phyloP scores from a whole-genome alignment of 441 rosid genomes.

The Jatropha multifida region DNA sequence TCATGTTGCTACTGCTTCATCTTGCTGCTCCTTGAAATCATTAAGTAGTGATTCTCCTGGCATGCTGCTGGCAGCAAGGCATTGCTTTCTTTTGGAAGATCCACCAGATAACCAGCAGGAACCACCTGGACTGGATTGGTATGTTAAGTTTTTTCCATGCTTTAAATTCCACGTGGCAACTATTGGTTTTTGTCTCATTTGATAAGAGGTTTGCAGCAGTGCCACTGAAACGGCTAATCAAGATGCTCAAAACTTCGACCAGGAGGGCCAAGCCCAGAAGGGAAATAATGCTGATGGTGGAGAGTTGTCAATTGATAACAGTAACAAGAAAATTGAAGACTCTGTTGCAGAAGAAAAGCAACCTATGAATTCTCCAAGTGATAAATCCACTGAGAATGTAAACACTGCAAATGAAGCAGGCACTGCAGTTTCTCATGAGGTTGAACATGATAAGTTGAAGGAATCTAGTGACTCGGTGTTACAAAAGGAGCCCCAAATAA shows the following conservation, averaged over 20 bases:
- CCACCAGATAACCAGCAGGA: conserved; percentile 70
- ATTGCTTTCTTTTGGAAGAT: conserved; percentile 91
- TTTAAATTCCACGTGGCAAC: conserved; percentile 14
- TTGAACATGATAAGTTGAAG: conserved; percentile 36
- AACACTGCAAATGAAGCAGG: conserved; percentile 29
- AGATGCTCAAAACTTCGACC: conserved; percentile 42
- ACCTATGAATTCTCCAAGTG: conserved; percentile 33
- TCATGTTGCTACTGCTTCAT: conserved; percentile 72
- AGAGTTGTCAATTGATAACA: conserved; percentile 35
- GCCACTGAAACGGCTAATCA: conserved; percentile 40
- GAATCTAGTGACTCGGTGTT: conserved; percentile 33
- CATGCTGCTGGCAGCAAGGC: conserved; percentile 71
- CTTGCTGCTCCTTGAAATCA: conserved; percentile 66
- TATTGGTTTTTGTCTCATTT: conserved; percentile 39
- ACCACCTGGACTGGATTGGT: conserved; percentile 54
- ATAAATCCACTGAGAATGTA: conserved; percentile 27
- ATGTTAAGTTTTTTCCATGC: conserved; percentile 21
- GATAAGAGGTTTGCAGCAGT: conserved; percentile 50
- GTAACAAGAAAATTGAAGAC: conserved; percentile 35
- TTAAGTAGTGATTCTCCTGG: conserved; percentile 55
- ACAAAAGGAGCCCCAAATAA: conserved; percentile 32
- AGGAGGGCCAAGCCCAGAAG: conserved; percentile 34
- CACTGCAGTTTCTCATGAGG: conserved; percentile 29
- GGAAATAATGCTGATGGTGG: conserved; percentile 33
- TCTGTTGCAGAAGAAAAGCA: conserved; percentile 45